Conservation (phyloP, 345 rosid species). For the Populus deltoides region DNA sequence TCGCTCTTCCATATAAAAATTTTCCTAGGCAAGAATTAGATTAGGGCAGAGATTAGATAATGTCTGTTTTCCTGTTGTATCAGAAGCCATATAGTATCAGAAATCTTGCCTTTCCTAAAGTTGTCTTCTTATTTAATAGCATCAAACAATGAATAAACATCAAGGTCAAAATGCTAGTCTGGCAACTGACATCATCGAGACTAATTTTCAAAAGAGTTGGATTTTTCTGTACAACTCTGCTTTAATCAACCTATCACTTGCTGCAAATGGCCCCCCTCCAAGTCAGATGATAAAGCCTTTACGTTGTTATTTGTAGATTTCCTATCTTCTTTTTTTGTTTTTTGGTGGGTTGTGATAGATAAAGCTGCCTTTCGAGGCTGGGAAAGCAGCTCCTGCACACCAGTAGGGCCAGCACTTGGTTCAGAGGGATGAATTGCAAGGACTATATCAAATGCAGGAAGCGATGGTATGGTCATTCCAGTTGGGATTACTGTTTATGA, state of each 20-base stretch:
- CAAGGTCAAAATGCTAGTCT: conserved; percentile 15
- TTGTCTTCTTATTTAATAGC: background rate
- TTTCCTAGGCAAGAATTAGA: too few relatives aligned
- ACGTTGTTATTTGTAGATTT: background rate
- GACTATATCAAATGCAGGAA: conserved; percentile 90
- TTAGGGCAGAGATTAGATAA: too few relatives aligned
- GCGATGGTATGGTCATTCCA: conserved; percentile 53
- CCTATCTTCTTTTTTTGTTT: background rate
- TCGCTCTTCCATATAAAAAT: too few relatives aligned
- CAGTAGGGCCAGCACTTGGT: conserved; percentile 89
- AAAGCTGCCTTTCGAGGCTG: conserved; percentile 88
- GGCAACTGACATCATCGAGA: conserved; percentile 28
- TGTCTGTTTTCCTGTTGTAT: background rate
- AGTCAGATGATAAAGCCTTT: conserved; percentile 65
- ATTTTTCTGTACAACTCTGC: background rate
- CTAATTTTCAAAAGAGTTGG: conserved; percentile 8
- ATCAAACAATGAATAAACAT: background rate
- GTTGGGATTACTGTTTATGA: conserved; percentile 91
- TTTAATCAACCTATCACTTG: conserved; percentile 43
- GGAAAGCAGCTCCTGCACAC: conserved; percentile 93
- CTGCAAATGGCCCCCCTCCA: conserved; percentile 95
- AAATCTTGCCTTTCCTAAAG: too few relatives aligned
- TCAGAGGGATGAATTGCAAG: conserved; percentile 81
- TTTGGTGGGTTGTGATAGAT: conserved; percentile 58
- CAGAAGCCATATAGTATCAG: too few relatives aligned